Evolutionary conservation across 495 filamentous ascomycete genomes (phyloP).

Genomic region (Xylaria grammica): DNA sequence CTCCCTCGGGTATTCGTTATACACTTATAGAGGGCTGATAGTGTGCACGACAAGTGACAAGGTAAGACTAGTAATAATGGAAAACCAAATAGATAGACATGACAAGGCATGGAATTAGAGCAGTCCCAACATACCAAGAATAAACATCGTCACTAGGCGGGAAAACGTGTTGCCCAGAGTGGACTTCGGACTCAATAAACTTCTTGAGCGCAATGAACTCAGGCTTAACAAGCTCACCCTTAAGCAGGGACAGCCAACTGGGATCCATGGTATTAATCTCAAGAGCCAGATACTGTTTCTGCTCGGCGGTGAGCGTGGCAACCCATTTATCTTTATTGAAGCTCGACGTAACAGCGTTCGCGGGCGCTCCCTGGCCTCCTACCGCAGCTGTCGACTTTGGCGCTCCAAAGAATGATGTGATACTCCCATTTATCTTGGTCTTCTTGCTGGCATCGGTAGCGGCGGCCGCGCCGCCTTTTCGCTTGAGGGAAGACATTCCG

Average conservation of each 20-base stretch:
- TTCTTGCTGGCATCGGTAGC: slow-evolving; percentile 66
- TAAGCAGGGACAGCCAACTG: slow-evolving; percentile 85
- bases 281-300: slow-evolving; percentile 78
- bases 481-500: slow-evolving; percentile 63
- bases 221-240: slow-evolving; percentile 75
- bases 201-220: slow-evolving; percentile 87
- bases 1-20: no score
- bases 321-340: slow-evolving; percentile 93
- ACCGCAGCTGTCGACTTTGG: slow-evolving; percentile 37
- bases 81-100: not conserved
- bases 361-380: not conserved
- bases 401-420: slow-evolving; percentile 60
- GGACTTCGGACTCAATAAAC: slow-evolving; percentile 81
- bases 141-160: slow-evolving; percentile 91
- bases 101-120: not conserved
- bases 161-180: slow-evolving; percentile 75
- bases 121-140: slow-evolving; percentile 69
- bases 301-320: slow-evolving; percentile 75
- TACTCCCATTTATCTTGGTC: slow-evolving; percentile 64
- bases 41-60: no score
- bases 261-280: slow-evolving; percentile 92
- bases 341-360: slow-evolving; percentile 39
- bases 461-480: slow-evolving; percentile 62
- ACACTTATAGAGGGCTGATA: no score
- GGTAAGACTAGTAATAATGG: not conserved